Conservation (phyloP, 2,329 filamentous ascomycete genomes). For the Colletotrichum euphorbiae region DNA sequence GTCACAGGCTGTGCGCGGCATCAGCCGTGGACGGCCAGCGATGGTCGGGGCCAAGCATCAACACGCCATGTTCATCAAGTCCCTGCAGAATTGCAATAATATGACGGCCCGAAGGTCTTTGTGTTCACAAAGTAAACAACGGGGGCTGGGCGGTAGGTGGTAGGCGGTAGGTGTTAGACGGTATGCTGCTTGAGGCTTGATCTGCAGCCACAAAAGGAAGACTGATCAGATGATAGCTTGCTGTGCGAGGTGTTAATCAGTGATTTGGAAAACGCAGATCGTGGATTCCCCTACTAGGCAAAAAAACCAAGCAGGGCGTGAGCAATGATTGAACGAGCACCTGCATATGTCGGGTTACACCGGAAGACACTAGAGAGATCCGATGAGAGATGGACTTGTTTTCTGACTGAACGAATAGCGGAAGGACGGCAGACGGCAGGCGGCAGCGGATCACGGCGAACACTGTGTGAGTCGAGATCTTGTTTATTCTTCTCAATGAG, state of each 20-base stretch:
- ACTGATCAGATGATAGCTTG: slow-evolving; percentile 30
- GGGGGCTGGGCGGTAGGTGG: slow-evolving; percentile 12
- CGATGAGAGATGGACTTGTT: neutral
- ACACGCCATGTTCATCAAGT: slow-evolving; percentile 19
- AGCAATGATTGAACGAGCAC: neutral
- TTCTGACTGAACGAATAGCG: neutral
- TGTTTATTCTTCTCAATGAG: neutral
- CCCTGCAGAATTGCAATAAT: slow-evolving; percentile 15
- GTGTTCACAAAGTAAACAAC: too few relatives aligned
- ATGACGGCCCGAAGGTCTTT: slow-evolving; percentile 1
- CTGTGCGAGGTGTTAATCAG: slow-evolving; percentile 12
- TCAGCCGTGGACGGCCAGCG: neutral
- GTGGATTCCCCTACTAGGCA: neutral
- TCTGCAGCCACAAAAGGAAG: slow-evolving; percentile 30
- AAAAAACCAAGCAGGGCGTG: slow-evolving; percentile 9
- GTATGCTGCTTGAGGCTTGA: neutral
- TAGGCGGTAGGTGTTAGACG: slow-evolving; percentile 21
- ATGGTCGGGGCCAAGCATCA: slow-evolving; percentile 1
- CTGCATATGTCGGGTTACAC: slow-evolving; percentile 1
- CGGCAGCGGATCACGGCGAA: neutral
- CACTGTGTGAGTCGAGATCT: slow-evolving; percentile 15
- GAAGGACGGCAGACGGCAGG: neutral
- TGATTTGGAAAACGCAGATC: slow-evolving; percentile 26
- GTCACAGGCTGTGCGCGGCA: neutral
- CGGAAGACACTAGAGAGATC: neutral